A percentile compares a stretch with the other conserved stretches of the same genome.
phyloP scores from a whole-genome alignment of 73 alveolate species.

The Paramecium tetraurelia region DNA sequence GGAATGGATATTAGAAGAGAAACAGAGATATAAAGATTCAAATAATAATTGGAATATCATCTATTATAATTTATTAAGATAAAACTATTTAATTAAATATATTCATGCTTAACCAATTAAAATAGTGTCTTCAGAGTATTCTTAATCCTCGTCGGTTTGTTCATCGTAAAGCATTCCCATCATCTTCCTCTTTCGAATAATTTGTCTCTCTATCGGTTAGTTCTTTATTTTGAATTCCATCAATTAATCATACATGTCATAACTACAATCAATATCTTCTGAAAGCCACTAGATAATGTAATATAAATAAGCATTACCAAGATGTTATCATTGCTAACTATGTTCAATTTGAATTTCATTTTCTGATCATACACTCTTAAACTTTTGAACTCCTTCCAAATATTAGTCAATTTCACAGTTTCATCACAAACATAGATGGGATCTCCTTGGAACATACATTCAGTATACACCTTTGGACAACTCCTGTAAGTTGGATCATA shows the following conservation, averaged over 20 bases:
- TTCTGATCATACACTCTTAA: slow-evolving; percentile 21
- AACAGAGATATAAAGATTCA: not conserved
- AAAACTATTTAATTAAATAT: not conserved
- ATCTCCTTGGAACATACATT: slow-evolving; percentile 29
- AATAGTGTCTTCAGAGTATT: slow-evolving; percentile 7
- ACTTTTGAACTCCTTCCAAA: slow-evolving; percentile 41
- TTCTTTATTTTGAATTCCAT: slow-evolving; percentile 34
- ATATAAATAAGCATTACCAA: not conserved
- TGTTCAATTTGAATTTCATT: slow-evolving; percentile 29
- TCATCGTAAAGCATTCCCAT: slow-evolving; percentile 12
- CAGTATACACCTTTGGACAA: slow-evolving; percentile 16
- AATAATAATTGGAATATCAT: not conserved
- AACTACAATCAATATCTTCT: slow-evolving; percentile 43
- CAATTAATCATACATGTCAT: slow-evolving; percentile 51
- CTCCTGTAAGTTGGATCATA: slow-evolving; percentile 13
- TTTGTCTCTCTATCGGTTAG: not conserved
- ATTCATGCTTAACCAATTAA: slow-evolving; percentile 33
- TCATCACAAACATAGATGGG: slow-evolving; percentile 41
- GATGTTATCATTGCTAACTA: not conserved
- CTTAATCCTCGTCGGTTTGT: not conserved
- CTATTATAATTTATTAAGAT: not conserved
- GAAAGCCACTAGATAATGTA: not conserved
- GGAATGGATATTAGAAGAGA: not conserved
- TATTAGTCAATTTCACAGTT: not conserved
- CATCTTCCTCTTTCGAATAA: not conserved